Evolutionary conservation across 2,329 filamentous ascomycete genomes (phyloP), one percentile per base, ranked within the genome.

Genomic region (Epichloe hybrida): DNA sequence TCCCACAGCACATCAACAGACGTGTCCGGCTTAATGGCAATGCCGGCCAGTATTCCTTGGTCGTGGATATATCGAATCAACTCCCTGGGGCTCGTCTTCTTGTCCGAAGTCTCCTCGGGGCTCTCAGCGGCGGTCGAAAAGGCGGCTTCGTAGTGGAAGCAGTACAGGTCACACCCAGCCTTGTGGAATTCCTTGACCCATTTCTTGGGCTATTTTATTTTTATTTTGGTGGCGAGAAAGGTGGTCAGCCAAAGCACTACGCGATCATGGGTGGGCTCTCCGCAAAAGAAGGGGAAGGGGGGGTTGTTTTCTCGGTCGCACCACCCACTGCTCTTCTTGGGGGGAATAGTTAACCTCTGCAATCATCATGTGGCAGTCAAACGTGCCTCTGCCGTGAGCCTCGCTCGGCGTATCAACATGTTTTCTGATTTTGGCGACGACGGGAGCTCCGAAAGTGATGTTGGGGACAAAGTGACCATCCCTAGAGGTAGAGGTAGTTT

Each of bases 291-390:
- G n/a, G n/a, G n/a, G 8, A 8, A 36, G 17, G 17, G 17, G 17
- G 17, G n/a, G n/a, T n/a, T n/a, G n/a, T n/a, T 17, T 17, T 5
- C 23, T 37, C n/a, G 12, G 3, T 12, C 35, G 23, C 46, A 39
- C 34, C 46, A 39, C 34, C 35, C 17, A 21, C 34, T 39, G 13
- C 39, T 50, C 34, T 21, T 20, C n/a, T 27, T n/a, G n/a, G 17
- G 17, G 17, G 13, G 35, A 23, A 39, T 21, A 21, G 36, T 59
- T 75, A 91, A 91, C 88, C 84, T 98, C 91, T 62, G 88, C 83
- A 65, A 98, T 95, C 93, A 98, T 98, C 93, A 98, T 97, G 71
- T 98, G 93, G 77, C 93, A 98, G 70, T 98, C 93, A 66, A 98
- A 98, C 13, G 91, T 97, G 55, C 93, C 93, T 60, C 83, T 86